These are phyloP conservation scores for Aureobasidium vineae DNA, from an alignment of 2,329 filamentous ascomycete species.

Conservation along the genomic window DNA sequence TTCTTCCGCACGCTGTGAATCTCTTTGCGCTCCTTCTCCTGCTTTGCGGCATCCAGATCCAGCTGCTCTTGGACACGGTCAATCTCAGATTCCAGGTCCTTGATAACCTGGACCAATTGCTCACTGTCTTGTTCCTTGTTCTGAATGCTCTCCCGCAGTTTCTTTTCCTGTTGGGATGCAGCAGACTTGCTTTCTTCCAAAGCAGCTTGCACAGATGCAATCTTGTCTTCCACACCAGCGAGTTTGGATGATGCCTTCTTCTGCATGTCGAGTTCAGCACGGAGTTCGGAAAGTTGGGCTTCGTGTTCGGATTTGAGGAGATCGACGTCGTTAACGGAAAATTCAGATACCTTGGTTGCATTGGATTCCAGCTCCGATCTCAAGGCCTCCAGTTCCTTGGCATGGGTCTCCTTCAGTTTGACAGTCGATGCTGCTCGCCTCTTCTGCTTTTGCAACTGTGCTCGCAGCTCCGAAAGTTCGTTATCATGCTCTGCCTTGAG, in stretches of 20 bases:
- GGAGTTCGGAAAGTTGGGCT: conserved; percentile 32
- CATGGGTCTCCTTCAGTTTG: conserved; percentile 31
- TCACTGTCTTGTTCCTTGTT: conserved; percentile 37
- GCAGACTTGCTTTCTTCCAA: conserved; percentile 33
- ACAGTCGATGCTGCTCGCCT: background rate
- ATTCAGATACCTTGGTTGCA: conserved; percentile 22
- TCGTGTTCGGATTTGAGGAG: conserved; percentile 31
- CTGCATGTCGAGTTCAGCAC: conserved; percentile 33
- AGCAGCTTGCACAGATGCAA: conserved; percentile 37
- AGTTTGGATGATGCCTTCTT: conserved; percentile 33
- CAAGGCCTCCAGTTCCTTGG: conserved; percentile 31
- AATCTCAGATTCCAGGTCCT: conserved; percentile 39
- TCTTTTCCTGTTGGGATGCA: conserved; percentile 36
- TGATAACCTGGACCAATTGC: conserved; percentile 36
- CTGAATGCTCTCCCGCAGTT: conserved; percentile 35
- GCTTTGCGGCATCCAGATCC: conserved; percentile 27
- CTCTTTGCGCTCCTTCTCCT: conserved; percentile 28
- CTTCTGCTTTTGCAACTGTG: conserved; percentile 16
- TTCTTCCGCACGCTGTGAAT: conserved; percentile 6
- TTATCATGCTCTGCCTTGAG: conserved; percentile 14
- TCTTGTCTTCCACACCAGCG: conserved; percentile 36
- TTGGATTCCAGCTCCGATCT: conserved; percentile 32
- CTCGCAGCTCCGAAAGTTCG: background rate
- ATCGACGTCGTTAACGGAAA: conserved; percentile 21
- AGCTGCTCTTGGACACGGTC: conserved; percentile 36